phyloP scores from a whole-genome alignment of 148 eudicot species.

The Drosera capensis region DNA sequence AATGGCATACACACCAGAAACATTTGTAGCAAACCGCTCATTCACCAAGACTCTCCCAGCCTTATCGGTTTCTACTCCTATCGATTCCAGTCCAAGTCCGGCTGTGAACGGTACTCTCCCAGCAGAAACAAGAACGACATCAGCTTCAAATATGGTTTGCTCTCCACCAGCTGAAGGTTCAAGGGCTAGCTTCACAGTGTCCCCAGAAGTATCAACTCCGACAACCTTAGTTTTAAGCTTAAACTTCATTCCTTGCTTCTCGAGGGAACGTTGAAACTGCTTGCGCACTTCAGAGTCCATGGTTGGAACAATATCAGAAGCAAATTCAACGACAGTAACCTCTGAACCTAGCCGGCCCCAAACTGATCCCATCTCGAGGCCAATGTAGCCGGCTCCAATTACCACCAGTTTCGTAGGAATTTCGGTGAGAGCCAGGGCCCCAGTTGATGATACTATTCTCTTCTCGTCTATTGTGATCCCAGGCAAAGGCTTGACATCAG shows the following conservation, averaged over 20 bases:
- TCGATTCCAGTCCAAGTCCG: constrained; percentile 62
- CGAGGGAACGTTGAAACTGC: constrained; percentile 85
- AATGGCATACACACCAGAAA: constrained; percentile 63
- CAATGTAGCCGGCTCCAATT: constrained; percentile 93
- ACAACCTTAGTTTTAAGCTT: constrained; percentile 87
- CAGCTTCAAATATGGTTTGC: constrained; percentile 65
- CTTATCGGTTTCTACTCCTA: constrained; percentile 82
- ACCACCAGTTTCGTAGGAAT: constrained; percentile 77
- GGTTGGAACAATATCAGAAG: constrained; percentile 67
- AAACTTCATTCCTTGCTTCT: constrained; percentile 94
- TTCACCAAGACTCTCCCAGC: constrained; percentile 64
- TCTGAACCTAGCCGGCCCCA: constrained; percentile 95
- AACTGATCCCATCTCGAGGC: constrained; percentile 92
- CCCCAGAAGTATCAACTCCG: constrained; percentile 52
- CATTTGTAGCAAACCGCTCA: constrained; percentile 47
- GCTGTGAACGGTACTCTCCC: constrained; percentile 71
- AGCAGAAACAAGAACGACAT: constrained; percentile 86
- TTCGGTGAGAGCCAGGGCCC: constrained; percentile 61
- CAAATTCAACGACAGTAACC: constrained; percentile 89
- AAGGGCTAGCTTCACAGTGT: constrained; percentile 49
- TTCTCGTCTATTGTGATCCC: constrained; percentile 83
- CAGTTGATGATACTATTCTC: constrained; percentile 69
- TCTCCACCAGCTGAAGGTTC: constrained; percentile 90
- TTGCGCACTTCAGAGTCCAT: constrained; percentile 85
- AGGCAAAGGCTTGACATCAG: constrained; percentile 79